These are phyloP conservation scores for Salix purpurea DNA, from an alignment of 345 rosid genomes.

Conservation along the genomic window DNA sequence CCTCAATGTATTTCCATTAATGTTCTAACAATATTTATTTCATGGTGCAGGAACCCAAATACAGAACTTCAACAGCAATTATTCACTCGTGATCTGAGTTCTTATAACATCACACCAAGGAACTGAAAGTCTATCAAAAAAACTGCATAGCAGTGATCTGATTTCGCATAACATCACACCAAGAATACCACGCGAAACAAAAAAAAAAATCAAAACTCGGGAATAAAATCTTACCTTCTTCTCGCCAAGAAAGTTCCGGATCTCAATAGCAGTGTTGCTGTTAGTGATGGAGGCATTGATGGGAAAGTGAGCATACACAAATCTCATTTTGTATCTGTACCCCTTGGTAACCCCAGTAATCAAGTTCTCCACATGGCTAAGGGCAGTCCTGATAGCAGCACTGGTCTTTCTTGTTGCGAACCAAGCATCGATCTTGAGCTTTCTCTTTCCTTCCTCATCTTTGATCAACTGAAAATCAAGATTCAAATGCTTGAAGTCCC, in stretches of 20 bases:
- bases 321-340: conserved; percentile 55
- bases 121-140: too few relatives aligned
- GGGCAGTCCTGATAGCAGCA: conserved; percentile 38
- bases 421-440: conserved; percentile 36
- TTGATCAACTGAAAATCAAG: conserved; percentile 48
- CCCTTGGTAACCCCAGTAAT: conserved; percentile 51
- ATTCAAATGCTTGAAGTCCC: conserved; percentile 63
- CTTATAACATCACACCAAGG: too few relatives aligned
- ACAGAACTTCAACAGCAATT: too few relatives aligned
- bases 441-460: conserved; percentile 20
- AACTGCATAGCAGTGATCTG: too few relatives aligned
- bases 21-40: too few relatives aligned
- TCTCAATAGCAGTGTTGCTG: conserved; percentile 33
- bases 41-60: too few relatives aligned
- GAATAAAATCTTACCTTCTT: conserved; percentile 29
- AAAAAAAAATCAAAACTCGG: background rate
- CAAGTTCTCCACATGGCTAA: conserved; percentile 44
- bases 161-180: too few relatives aligned
- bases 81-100: too few relatives aligned
- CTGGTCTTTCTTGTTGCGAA: conserved; percentile 28
- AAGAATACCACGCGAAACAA: too few relatives aligned
- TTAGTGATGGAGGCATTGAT: conserved; percentile 48
- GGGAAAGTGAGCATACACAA: conserved; percentile 51
- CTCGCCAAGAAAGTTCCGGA: conserved; percentile 51
- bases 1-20: too few relatives aligned